Evolutionary conservation across 768 basidiomycete genomes (phyloP).

Genomic region (Phaeotremella skinneri): DNA sequence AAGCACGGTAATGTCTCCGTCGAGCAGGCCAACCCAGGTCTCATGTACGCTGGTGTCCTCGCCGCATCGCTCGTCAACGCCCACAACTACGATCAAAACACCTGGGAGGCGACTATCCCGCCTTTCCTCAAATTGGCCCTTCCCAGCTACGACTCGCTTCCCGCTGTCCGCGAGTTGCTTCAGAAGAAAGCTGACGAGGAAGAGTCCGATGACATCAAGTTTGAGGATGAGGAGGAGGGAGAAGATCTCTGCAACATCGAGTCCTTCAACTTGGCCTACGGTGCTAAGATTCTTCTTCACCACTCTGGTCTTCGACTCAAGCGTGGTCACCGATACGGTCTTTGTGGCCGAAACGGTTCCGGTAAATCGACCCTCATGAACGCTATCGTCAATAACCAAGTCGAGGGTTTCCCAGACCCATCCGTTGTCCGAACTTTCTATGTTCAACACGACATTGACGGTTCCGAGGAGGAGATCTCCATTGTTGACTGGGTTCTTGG

Average conservation of each 20-base stretch:
- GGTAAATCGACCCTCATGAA: conserved; percentile 64
- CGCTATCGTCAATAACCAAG: conserved; percentile 61
- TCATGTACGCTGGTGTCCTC: conserved; percentile 71
- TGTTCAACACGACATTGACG: conserved; percentile 98
- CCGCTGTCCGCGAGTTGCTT: conserved; percentile 77
- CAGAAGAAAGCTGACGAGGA: conserved; percentile 82
- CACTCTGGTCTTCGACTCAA: conserved; percentile 94
- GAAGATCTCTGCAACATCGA: conserved; percentile 96
- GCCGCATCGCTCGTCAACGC: conserved; percentile 81
- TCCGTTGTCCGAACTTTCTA: conserved; percentile 98
- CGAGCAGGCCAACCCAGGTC: conserved; percentile 59
- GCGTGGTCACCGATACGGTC: conserved; percentile 97
- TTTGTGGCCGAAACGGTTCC: conserved; percentile 97
- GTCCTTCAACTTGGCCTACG: conserved; percentile 96
- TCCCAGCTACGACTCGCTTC: conserved; percentile 63
- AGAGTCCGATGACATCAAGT: conserved; percentile 60
- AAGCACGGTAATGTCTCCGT: conserved; percentile 66
- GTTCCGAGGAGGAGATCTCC: conserved; percentile 85
- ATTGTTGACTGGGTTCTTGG: conserved; percentile 81
- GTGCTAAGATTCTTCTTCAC: conserved; percentile 97
- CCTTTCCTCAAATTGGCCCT: conserved; percentile 71
- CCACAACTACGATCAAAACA: conserved; percentile 86
- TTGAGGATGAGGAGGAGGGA: conserved; percentile 92
- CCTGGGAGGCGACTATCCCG: conserved; percentile 75
- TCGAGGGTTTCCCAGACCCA: conserved; percentile 96